phyloP scores from a whole-genome alignment of 108 stramenopile genomes.

The Skeletonema potamos region DNA sequence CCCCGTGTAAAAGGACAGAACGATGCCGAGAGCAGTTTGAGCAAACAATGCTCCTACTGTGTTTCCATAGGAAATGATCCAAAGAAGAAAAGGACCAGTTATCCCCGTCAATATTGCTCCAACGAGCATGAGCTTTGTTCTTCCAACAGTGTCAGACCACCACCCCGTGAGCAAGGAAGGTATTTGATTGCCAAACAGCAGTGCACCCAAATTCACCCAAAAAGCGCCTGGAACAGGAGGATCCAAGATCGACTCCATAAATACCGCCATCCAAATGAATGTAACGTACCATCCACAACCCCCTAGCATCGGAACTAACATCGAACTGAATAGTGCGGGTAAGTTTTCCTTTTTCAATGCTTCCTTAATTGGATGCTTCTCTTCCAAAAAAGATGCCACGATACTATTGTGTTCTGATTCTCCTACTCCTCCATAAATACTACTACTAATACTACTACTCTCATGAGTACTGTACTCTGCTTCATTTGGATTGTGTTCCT shows the following conservation, averaged over 20 bases:
- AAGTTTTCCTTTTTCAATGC: slow-evolving; percentile 56
- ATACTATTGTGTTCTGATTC: background rate
- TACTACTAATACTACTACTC: background rate
- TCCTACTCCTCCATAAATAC: background rate
- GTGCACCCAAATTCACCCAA: slow-evolving; percentile 55
- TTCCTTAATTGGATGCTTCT: slow-evolving; percentile 47
- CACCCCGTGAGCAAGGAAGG: slow-evolving; percentile 51
- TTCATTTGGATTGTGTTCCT: slow-evolving; percentile 52
- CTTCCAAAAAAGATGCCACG: slow-evolving; percentile 1
- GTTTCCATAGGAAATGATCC: slow-evolving; percentile 52
- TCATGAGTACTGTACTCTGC: slow-evolving; percentile 32
- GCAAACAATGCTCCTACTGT: slow-evolving; percentile 40
- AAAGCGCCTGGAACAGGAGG: slow-evolving; percentile 66
- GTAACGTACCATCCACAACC: slow-evolving; percentile 58
- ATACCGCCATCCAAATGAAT: slow-evolving; percentile 71
- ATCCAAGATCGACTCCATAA: slow-evolving; percentile 60
- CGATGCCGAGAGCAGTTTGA: slow-evolving; percentile 53
- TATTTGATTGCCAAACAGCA: slow-evolving; percentile 45
- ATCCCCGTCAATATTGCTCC: slow-evolving; percentile 38
- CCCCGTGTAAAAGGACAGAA: slow-evolving; percentile 59
- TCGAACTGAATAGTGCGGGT: slow-evolving; percentile 43
- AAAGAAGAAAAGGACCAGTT: slow-evolving; percentile 47
- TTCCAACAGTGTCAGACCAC: slow-evolving; percentile 57
- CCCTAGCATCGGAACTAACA: slow-evolving; percentile 60
- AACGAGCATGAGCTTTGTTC: slow-evolving; percentile 50